phyloP scores from a whole-genome alignment of 2,329 filamentous ascomycete genomes.

The Penicillium psychrosexuale region DNA sequence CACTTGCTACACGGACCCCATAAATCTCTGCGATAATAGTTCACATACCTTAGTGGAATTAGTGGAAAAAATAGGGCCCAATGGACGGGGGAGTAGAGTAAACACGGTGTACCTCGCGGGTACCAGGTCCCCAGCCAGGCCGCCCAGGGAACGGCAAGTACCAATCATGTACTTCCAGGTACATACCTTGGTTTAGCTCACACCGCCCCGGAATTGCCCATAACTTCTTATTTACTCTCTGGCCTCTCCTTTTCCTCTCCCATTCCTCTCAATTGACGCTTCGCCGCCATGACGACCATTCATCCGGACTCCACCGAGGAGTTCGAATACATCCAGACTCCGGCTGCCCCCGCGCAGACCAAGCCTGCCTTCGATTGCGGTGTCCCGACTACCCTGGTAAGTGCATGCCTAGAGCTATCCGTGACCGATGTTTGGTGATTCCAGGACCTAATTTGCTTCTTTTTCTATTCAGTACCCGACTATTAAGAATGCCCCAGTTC shows the following conservation, averaged over 20 bases:
- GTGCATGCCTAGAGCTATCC: conserved; percentile 27
- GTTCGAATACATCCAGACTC: conserved; percentile 58
- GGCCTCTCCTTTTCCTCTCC: conserved; percentile 20
- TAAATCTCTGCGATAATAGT: neutral
- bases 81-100: neutral
- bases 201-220: conserved; percentile 23
- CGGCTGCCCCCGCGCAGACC: conserved; percentile 52
- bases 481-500: conserved; percentile 92
- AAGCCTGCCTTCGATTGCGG: conserved; percentile 56
- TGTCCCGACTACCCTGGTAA: conserved; percentile 60
- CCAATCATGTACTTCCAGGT: conserved; percentile 9
- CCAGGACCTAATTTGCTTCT: neutral
- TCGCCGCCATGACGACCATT: conserved; percentile 37
- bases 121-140: conserved; percentile 4
- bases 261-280: conserved; percentile 28
- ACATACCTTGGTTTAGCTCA: conserved; percentile 7
- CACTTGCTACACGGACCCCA: neutral
- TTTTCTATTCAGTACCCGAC: conserved; percentile 63
- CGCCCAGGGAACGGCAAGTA: conserved; percentile 9
- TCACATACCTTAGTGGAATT: neutral
- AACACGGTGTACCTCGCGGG: conserved; percentile 4
- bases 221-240: conserved; percentile 20
- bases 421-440: neutral
- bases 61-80: neutral
- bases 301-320: conserved; percentile 48